Base-by-base conservation (phyloP, 345 rosid species). In the Triadica sebifera region DNA sequence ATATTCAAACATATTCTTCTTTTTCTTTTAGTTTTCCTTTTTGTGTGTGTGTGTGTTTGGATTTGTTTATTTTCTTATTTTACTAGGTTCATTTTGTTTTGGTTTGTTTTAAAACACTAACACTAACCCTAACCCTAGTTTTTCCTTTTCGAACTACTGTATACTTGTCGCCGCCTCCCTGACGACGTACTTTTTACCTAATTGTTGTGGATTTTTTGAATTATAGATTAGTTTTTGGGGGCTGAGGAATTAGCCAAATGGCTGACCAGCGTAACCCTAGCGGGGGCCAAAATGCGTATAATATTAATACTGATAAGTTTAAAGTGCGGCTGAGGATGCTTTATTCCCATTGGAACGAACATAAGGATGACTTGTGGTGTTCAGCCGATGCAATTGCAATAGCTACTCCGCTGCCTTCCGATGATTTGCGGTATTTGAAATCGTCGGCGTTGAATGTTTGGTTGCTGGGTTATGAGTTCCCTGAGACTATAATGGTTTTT, bases 391-490 rank as follows among this genome's bases (percentile, higher is more conserved):
- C 80, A 52, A 81, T 94, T 64, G 81, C 92, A 0, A 74, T 94
- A 74, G 92, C 97, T 71, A 89, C 98, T 0, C 95, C 97, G 52
- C 94, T 93, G 12, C 84, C 89, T 70, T 90, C 97, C 3, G 95
- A 92, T 49, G 97, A 94, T 75, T 74, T 94, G 72, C 90, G 97
- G 2, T 94, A 92, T 70, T 79, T 92, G 66, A 92, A 94, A 69
- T 94, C 98, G 0, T 94, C 97, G 0, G 97, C 98, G 11, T 63
- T 94, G 75, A 92, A 89, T 72, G 83, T 92, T 51, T 94, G 98
- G 97, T 86, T 94, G 80, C 79, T 94, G 39, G 97, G 97, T 41
- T 94, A 90, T 55, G 98, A 92, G 87, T 94, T 94, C 73, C 98
- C 97, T 0, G 97, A 92, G 86, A 92, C 98, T 0, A 85, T 94